These are phyloP conservation scores for Curvularia verruculosa DNA, from an alignment of 2,329 filamentous ascomycete genomes.

Conservation along the genomic window DNA sequence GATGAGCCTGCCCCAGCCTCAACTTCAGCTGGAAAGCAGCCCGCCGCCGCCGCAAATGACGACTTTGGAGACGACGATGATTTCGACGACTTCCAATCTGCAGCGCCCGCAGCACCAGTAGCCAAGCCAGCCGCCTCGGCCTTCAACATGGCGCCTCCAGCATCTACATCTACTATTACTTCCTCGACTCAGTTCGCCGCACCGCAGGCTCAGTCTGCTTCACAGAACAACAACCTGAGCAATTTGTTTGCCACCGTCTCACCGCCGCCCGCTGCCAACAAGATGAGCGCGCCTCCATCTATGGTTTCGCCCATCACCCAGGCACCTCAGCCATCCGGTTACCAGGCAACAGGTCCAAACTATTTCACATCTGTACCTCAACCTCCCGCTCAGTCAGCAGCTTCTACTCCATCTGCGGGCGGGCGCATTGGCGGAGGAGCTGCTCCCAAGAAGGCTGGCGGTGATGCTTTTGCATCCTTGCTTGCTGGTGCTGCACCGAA, in stretches of 20 bases:
- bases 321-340: constrained; percentile 65
- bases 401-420: constrained; percentile 52
- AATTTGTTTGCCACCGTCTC: constrained; percentile 85
- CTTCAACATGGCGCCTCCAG: constrained; percentile 54
- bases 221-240: constrained; percentile 79
- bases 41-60: constrained; percentile 49
- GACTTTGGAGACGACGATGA: constrained; percentile 75
- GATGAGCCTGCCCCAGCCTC: constrained; percentile 66
- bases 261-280: constrained; percentile 64
- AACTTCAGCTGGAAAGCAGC: constrained; percentile 53
- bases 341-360: constrained; percentile 82
- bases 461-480: constrained; percentile 88
- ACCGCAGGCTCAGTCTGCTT: constrained; percentile 83
- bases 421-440: constrained; percentile 49
- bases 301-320: constrained; percentile 50
- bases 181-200: constrained; percentile 75
- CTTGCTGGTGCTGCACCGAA: constrained; percentile 80
- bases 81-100: constrained; percentile 97
- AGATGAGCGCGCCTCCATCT: constrained; percentile 58
- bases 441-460: constrained; percentile 60
- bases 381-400: constrained; percentile 41
- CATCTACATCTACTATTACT: constrained; percentile 54
- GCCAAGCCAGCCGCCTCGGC: constrained; percentile 50
- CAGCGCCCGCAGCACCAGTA: constrained; percentile 57
- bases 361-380: constrained; percentile 84